These are phyloP conservation scores for Trapa incisa DNA, from an alignment of 345 rosid genomes.

Conservation along the genomic window DNA sequence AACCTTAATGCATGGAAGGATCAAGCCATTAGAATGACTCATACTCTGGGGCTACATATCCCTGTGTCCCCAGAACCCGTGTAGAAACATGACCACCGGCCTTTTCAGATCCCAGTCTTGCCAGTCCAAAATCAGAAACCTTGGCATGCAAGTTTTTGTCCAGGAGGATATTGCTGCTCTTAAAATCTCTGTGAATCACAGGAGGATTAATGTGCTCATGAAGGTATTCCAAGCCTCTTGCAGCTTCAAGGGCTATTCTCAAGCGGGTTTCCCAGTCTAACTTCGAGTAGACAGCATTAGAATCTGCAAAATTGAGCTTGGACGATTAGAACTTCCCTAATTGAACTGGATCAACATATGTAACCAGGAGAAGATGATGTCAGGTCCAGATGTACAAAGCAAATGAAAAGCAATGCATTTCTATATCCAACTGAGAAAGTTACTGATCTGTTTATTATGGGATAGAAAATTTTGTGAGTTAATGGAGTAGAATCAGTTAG, in stretches of 20 bases:
- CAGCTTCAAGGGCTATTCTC: constrained; percentile 73
- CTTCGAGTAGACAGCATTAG: constrained; percentile 26
- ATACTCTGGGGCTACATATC: constrained; percentile 78
- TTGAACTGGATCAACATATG: neutral
- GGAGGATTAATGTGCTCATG: constrained; percentile 66
- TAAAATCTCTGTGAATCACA: constrained; percentile 66
- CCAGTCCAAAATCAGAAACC: constrained; percentile 73
- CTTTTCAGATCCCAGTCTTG: constrained; percentile 63
- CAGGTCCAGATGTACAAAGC: neutral
- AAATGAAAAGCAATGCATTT: neutral
- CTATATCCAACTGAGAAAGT: neutral
- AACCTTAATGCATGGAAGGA: neutral
- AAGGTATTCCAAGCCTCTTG: constrained; percentile 76
- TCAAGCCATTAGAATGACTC: neutral
- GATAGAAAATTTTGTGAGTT: neutral
- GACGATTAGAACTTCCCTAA: neutral
- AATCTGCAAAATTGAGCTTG: constrained; percentile 30
- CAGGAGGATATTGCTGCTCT: constrained; percentile 62
- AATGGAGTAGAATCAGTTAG: too few relatives aligned
- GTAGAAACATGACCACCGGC: constrained; percentile 71
- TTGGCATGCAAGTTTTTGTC: constrained; percentile 56
- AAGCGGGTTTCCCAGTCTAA: constrained; percentile 68
- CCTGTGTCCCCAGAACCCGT: constrained; percentile 66
- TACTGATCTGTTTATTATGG: neutral
- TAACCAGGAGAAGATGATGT: neutral